Evolutionary conservation across 257 asterid genomes (phyloP), one percentile per base, ranked within the genome.

Genomic region (Marsdenia floribunda): DNA sequence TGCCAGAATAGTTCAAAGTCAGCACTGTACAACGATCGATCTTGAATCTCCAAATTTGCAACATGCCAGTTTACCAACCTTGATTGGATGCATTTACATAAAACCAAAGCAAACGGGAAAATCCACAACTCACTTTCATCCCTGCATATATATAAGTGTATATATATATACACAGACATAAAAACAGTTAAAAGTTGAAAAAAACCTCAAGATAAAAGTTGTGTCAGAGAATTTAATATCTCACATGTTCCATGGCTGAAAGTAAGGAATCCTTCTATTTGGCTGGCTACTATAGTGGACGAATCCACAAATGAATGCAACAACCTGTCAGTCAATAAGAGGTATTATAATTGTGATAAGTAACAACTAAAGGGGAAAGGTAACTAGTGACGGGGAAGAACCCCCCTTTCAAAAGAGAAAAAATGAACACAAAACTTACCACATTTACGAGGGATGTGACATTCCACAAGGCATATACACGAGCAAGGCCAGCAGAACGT

Each of bases 111-210:
- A 47, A 88, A 81, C 35, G 99, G 99, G 59, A 95, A 95, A 37
- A 95, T 92, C 99, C 99, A 95, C 99, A 98, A 95, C 74, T 90
- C 99, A 80, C 96, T 88, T 86, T 92, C 99, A 78, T 90, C 99
- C 97, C 99, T 95, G 93, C 85, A 35, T 77, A 76, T 6, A 44
- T 44, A 8, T 8, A 44, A 6, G 10, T 8, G 10, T 44, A 44
- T 8, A 42, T 42, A 42, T 7, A 42, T 1, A 42, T 10, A 42
- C 10, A 42, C 47, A 42, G 0, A 42, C 9, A 42, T 6, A 42
- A 42, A 42, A 10, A 44, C 8, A 44, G 49, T 44, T 44, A 44
- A 8, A 44, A 44, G 49, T 44, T 11, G 10, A 44, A 42, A 42
- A 42, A 6, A 42, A 42, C 47, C 47, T 42, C 47, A 42, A 42